Percentiles rank a stretch among this genome's conserved stretches.
Conservation (phyloP, 805 yeast species). For the Maudiozyma bulderi region DNA sequence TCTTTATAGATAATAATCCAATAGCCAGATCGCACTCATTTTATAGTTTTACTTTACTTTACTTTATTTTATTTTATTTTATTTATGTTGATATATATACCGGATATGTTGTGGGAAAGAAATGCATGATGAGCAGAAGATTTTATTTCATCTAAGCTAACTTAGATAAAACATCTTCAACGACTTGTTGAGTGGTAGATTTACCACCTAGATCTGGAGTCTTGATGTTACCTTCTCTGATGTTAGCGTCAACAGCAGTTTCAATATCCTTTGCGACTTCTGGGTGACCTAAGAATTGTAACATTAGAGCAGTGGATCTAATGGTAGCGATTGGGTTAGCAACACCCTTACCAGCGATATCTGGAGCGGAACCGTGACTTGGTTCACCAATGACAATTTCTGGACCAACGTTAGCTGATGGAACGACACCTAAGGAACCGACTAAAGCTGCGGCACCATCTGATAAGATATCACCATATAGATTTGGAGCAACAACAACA, state of each 20-base stretch:
- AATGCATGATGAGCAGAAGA: too few species aligned
- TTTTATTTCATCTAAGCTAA: conserved; percentile 1
- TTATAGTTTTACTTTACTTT: neutral
- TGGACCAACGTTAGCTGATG: conserved; percentile 97
- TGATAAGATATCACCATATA: conserved; percentile 92
- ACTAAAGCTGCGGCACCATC: conserved; percentile 98
- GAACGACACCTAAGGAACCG: conserved; percentile 96
- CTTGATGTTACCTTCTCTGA: conserved; percentile 60
- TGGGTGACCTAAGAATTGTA: conserved; percentile 89
- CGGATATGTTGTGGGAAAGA: neutral
- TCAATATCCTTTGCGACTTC: conserved; percentile 87
- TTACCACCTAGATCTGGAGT: conserved; percentile 96
- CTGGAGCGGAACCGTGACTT: conserved; percentile 98
- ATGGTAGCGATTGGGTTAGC: conserved; percentile 97
- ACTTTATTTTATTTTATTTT: neutral
- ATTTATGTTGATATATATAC: neutral
- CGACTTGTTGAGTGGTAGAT: conserved; percentile 77
- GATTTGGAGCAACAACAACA: conserved; percentile 96
- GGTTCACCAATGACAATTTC: conserved; percentile 97
- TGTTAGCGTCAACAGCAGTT: conserved; percentile 88
- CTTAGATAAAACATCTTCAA: conserved; percentile 59
- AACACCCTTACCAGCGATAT: conserved; percentile 90
- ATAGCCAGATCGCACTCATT: neutral
- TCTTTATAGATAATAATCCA: neutral
- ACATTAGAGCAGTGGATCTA: conserved; percentile 93